Percentiles rank a stretch among this genome's conserved stretches.
Conservation (phyloP, 2,329 filamentous ascomycete species). For the Drechslera avenae region DNA sequence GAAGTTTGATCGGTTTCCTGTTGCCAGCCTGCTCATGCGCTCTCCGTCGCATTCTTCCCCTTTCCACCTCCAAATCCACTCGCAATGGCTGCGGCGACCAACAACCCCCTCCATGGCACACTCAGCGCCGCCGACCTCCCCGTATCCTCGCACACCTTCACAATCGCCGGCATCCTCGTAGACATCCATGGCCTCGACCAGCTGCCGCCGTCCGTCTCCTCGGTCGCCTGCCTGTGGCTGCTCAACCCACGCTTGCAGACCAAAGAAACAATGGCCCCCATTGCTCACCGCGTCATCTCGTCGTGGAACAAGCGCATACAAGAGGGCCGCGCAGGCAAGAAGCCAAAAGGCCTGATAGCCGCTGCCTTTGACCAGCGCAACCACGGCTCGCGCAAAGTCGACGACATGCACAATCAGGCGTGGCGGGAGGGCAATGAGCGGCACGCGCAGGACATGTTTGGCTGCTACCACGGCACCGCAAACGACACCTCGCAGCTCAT, state of each 20-base stretch:
- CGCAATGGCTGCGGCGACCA: slow-evolving; percentile 38
- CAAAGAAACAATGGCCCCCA: slow-evolving; percentile 74
- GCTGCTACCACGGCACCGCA: slow-evolving; percentile 72
- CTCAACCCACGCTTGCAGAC: slow-evolving; percentile 78
- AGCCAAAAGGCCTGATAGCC: slow-evolving; percentile 69
- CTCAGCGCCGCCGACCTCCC: slow-evolving; percentile 34
- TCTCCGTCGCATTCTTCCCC: background rate
- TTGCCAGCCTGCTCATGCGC: background rate
- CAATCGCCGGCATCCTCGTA: slow-evolving; percentile 77
- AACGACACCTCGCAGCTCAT: slow-evolving; percentile 77
- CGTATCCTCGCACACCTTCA: slow-evolving; percentile 69
- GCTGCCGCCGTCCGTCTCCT: slow-evolving; percentile 60
- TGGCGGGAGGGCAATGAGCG: slow-evolving; percentile 79
- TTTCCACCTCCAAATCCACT: background rate
- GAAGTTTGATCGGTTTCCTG: background rate
- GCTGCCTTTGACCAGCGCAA: slow-evolving; percentile 92
- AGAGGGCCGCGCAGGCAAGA: slow-evolving; percentile 34
- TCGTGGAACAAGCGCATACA: slow-evolving; percentile 64
- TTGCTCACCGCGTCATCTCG: slow-evolving; percentile 71
- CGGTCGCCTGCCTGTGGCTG: slow-evolving; percentile 85
- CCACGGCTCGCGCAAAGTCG: slow-evolving; percentile 76
- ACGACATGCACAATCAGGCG: slow-evolving; percentile 70
- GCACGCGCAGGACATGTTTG: slow-evolving; percentile 94
- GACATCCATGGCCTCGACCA: slow-evolving; percentile 83
- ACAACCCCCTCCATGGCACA: slow-evolving; percentile 43